A percentile compares a stretch with the other conserved stretches of the same genome.
Evolutionary conservation across 331 rosid species (phyloP).

Genomic region (Malus hybrid): DNA sequence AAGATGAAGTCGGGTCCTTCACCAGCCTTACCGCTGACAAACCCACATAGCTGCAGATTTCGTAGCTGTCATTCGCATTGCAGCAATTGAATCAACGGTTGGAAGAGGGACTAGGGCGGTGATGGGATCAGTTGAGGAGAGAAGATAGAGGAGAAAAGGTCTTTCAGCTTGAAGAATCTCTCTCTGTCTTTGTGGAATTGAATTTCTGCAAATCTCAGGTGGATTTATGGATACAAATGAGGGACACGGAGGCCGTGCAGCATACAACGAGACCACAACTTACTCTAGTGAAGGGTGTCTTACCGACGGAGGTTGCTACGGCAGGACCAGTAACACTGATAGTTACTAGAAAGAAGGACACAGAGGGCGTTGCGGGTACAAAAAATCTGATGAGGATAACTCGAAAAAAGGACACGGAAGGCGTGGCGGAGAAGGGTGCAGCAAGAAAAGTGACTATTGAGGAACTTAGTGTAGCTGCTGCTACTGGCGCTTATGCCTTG

Average conservation of each 20-base stretch:
- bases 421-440: not conserved
- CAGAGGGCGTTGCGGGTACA: not conserved
- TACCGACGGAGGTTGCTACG: not conserved
- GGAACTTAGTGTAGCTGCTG: conserved; percentile 40
- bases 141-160: no score
- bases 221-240: not conserved
- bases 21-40: no score
- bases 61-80: no score
- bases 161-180: no score
- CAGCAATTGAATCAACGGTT: no score
- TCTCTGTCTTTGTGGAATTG: no score
- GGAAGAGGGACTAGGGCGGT: no score
- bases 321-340: not conserved
- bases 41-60: no score
- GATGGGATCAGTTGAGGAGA: no score
- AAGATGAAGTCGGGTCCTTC: no score
- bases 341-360: not conserved
- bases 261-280: not conserved
- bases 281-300: not conserved
- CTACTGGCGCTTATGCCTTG: conserved; percentile 67
- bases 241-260: not conserved
- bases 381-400: no score
- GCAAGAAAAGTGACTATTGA: conserved; percentile 9
- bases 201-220: no score
- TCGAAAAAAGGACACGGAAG: not conserved